phyloP scores from a whole-genome alignment of 1,284 basidiomycete genomes.

The Ceratobasidium sp. region DNA sequence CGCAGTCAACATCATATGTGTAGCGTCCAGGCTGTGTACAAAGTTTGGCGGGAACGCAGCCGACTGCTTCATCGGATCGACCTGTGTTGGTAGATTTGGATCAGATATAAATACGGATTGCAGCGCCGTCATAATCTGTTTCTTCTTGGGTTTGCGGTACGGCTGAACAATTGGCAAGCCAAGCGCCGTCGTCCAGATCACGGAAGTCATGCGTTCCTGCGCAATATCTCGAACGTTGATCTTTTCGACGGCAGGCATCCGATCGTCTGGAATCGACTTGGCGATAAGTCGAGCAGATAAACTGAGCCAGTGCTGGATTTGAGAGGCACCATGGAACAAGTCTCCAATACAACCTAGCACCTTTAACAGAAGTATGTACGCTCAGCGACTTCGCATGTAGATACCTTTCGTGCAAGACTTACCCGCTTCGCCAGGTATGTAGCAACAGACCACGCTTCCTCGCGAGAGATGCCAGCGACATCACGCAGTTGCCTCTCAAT shows the following conservation, averaged over 20 bases:
- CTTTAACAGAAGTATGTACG: constrained; percentile 52
- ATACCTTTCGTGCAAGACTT: constrained; percentile 43
- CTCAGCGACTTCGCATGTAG: constrained; percentile 28
- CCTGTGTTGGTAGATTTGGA: constrained; percentile 78
- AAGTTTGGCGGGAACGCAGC: constrained; percentile 99
- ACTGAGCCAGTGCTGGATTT: constrained; percentile 93
- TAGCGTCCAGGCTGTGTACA: constrained; percentile 97
- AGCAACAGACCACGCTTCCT: constrained; percentile 79
- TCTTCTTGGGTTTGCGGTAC: constrained; percentile 86
- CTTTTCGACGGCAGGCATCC: constrained; percentile 63
- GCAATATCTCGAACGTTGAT: constrained; percentile 60
- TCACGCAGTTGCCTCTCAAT: constrained; percentile 90
- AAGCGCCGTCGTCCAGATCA: constrained; percentile 96
- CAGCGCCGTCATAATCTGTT: constrained; percentile 80
- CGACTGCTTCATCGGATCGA: constrained; percentile 89
- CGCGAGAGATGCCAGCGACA: constrained; percentile 75
- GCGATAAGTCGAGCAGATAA: constrained; percentile 85
- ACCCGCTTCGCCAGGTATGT: constrained; percentile 86
- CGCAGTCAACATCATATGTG: constrained; percentile 99
- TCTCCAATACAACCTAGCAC: constrained; percentile 89
- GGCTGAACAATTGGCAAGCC: constrained; percentile 97
- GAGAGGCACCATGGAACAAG: constrained; percentile 90
- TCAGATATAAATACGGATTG: constrained; percentile 96
- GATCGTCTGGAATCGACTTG: constrained; percentile 84
- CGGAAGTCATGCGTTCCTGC: constrained; percentile 94